Evolutionary conservation across 805 yeast genomes (phyloP).

Genomic region (Teunomyces panamensis): DNA sequence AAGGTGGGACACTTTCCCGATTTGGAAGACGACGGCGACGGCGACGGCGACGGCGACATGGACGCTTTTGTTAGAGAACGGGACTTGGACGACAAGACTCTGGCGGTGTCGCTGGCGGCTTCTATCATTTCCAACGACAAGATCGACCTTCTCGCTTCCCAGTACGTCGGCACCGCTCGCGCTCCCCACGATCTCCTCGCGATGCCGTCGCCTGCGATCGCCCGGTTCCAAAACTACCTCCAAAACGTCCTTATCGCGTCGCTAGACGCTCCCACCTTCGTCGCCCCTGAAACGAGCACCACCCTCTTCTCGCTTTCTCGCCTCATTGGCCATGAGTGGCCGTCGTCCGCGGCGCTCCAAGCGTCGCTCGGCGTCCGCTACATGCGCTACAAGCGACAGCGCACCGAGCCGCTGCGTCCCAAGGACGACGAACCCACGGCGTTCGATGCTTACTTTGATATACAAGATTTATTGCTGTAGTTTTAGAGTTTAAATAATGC

Average conservation of each 20-base stretch:
- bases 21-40: conserved; percentile 1
- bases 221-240: conserved; percentile 24
- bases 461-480: conserved; percentile 8
- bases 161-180: conserved; percentile 15
- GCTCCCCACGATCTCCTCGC: conserved; percentile 6
- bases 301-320: not conserved
- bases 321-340: not conserved
- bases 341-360: not conserved
- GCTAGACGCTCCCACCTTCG: conserved; percentile 5
- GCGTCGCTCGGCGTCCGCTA: not conserved
- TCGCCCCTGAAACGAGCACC: not conserved
- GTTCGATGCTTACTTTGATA: conserved; percentile 13
- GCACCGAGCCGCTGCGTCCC: conserved; percentile 2
- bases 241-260: conserved; percentile 23
- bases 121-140: conserved; percentile 13
- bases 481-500: conserved; percentile 28
- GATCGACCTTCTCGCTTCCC: conserved; percentile 13
- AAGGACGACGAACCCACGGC: conserved; percentile 1
- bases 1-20: conserved; percentile 52
- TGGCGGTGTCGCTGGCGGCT: too few relatives aligned
- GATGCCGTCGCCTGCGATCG: conserved; percentile 30
- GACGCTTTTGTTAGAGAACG: conserved; percentile 27
- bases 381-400: conserved; percentile 7
- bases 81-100: conserved; percentile 18
- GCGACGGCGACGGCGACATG: conserved; percentile 16